Conservation (phyloP, 331 rosid genomes). For the Quercus phellos region DNA sequence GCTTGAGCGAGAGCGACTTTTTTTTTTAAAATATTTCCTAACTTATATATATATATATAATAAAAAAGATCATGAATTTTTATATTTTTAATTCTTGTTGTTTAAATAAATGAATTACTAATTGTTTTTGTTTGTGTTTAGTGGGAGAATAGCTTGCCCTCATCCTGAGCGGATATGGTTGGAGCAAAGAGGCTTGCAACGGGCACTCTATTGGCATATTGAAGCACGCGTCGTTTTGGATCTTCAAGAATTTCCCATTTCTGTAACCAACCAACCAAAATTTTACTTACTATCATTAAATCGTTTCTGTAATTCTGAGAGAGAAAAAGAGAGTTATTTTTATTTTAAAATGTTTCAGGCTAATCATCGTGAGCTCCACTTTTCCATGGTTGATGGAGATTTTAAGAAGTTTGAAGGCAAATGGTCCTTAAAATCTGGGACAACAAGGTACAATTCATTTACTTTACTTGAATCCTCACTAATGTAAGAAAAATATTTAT, state of each 20-base stretch:
- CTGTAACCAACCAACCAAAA: slow-evolving; percentile 27
- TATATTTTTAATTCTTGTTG: no score
- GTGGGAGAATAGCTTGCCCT: slow-evolving; percentile 86
- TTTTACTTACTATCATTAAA: no score
- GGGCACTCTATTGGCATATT: slow-evolving; percentile 94
- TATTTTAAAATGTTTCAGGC: slow-evolving; percentile 40
- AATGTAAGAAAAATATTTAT: no score
- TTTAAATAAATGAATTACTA: no score
- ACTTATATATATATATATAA: no score
- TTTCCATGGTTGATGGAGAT: slow-evolving; percentile 98
- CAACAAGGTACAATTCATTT: slow-evolving; percentile 44
- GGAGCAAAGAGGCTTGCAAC: slow-evolving; percentile 90
- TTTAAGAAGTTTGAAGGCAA: slow-evolving; percentile 92
- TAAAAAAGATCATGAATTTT: no score
- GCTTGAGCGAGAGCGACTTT: no score
- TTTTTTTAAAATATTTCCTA: no score
- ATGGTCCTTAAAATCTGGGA: slow-evolving; percentile 80
- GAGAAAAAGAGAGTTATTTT: no score
- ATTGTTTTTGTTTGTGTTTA: not conserved
- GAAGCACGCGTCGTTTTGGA: slow-evolving; percentile 99
- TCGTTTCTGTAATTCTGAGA: no score
- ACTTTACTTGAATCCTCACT: not conserved
- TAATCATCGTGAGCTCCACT: slow-evolving; percentile 74
- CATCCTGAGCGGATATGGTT: slow-evolving; percentile 85
- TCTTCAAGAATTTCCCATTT: slow-evolving; percentile 62